Base-by-base conservation (phyloP, 2,329 filamentous ascomycete genomes). In the Penicillium frequentans region DNA sequence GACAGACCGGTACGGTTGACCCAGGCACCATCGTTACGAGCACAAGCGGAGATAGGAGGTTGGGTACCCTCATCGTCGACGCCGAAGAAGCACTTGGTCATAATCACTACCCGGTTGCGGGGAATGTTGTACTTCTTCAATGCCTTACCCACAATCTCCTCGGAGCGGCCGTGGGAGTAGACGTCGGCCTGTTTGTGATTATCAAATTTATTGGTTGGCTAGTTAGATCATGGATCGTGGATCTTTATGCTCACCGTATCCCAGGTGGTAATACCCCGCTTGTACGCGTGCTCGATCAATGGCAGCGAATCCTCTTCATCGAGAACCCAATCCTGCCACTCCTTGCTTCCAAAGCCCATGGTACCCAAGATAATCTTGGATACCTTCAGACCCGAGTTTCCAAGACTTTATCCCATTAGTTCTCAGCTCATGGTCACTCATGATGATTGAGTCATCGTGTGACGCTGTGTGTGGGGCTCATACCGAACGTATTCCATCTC, bases 61-160 rank as follows among this genome's bases (percentile, higher is more conserved):
- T 21, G 26, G 4, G 16, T n/a, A 11, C 48, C 48, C 33, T 50
- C 33, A 16, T 50, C 48, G 16, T 50, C 33, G 14, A 50, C 48
- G 8, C 48, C 48, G 19, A 37, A 50, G 48, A 50, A 86, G 70
- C 82, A 85, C 75, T 90, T 90, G 31, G 82, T 85, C 61, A 90
- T 73, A 65, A 90, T 84, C 26, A 89, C 82, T 45, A 90, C 76
- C 60, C 85, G 86, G 60, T 82, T 75, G 33, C 88, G 83, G 1
- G 87, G 87, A 64, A 90, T 89, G 42, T 81, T 75, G 77, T 85
- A 89, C 58, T 85, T 77, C 67, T 84, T 84, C 56, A 90, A 74
- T 1, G 87, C 87, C 70, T 87, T 87, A 57, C 81, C 87, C 58
- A 91, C 82, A 64, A 91, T 84, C 55, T 79, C 74, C 72, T 91